Percentiles rank a stretch among this genome's conserved stretches.
Evolutionary conservation across 2,329 filamentous ascomycete species (phyloP).

Genomic region (Epicoccum nigrum): DNA sequence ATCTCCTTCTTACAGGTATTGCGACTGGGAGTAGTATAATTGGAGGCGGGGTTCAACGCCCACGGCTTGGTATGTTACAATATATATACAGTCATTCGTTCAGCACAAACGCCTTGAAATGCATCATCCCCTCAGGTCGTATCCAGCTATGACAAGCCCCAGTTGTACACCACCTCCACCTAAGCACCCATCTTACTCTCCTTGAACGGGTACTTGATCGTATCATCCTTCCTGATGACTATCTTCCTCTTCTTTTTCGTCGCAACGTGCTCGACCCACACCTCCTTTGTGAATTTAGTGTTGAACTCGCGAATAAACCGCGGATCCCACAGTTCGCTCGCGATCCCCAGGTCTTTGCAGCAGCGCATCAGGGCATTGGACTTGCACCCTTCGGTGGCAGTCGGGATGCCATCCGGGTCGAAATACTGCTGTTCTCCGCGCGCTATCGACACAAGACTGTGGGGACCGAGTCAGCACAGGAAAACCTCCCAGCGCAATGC

Average conservation of each 20-base stretch:
- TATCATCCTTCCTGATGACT: slow-evolving; percentile 83
- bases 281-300: slow-evolving; percentile 74
- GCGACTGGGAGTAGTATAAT: too few relatives aligned
- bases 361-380: slow-evolving; percentile 97
- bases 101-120: background rate
- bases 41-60: too few relatives aligned
- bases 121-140: background rate
- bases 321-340: slow-evolving; percentile 95
- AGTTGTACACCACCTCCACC: background rate
- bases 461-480: background rate
- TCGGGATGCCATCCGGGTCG: slow-evolving; percentile 84
- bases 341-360: slow-evolving; percentile 96
- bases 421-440: slow-evolving; percentile 97
- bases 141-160: too few relatives aligned
- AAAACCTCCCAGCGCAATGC: too few relatives aligned
- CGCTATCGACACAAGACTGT: slow-evolving; percentile 86
- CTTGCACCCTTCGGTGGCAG: slow-evolving; percentile 94
- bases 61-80: slow-evolving; percentile 1
- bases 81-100: background rate
- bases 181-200: slow-evolving; percentile 45
- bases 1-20: too few relatives aligned
- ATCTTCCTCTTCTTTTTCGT: slow-evolving; percentile 92
- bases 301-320: slow-evolving; percentile 85
- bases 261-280: slow-evolving; percentile 85
- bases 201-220: slow-evolving; percentile 69